Conservation (phyloP, 257 asterid genomes). For the Gentiana dahurica region DNA sequence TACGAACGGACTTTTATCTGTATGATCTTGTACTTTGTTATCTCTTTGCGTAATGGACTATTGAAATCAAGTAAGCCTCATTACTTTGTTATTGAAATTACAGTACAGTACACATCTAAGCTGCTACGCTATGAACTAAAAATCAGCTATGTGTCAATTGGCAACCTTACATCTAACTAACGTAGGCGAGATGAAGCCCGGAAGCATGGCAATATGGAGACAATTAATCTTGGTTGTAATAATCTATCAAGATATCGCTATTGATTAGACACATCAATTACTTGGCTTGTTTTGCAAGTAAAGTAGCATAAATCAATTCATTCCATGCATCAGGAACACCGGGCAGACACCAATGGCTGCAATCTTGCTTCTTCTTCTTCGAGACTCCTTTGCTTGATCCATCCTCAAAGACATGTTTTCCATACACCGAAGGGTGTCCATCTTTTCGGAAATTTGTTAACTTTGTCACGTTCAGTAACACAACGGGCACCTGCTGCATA, state of each 20-base stretch:
- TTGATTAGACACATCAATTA: constrained; percentile 9
- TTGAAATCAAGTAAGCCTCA: no score
- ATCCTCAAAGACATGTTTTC: constrained; percentile 38
- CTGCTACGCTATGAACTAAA: no score
- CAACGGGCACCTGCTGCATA: constrained; percentile 40
- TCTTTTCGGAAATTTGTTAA: constrained; percentile 86
- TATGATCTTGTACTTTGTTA: no score
- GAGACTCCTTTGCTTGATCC: constrained; percentile 38
- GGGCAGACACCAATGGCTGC: constrained; percentile 99
- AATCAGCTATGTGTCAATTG: no score
- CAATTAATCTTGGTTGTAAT: no score
- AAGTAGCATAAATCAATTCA: constrained; percentile 71
- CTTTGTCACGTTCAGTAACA: constrained; percentile 58
- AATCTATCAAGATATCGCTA: background rate
- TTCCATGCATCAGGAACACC: constrained; percentile 98
- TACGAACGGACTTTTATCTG: no score
- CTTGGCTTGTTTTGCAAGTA: constrained; percentile 29
- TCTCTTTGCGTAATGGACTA: no score
- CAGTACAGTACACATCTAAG: no score
- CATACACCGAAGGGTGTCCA: constrained; percentile 88
- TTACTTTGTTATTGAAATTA: no score
- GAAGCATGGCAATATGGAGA: no score
- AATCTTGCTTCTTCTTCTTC: constrained; percentile 63
- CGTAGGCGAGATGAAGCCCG: no score
- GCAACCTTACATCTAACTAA: no score